Evolutionary conservation across 2,329 filamentous ascomycete genomes (phyloP).

Genomic region (Verticillium nubilum): DNA sequence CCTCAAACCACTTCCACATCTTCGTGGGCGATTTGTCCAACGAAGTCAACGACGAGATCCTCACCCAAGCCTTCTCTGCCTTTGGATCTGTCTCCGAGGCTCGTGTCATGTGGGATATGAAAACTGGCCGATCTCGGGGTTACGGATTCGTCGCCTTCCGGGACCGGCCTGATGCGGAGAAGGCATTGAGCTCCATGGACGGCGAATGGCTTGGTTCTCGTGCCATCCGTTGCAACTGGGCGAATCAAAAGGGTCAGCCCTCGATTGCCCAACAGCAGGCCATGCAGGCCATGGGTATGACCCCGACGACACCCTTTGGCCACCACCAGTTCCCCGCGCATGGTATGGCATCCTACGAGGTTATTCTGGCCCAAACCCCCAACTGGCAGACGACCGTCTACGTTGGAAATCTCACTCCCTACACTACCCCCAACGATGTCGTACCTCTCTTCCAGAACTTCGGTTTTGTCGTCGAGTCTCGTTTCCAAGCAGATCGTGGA

Average conservation of each 20-base stretch:
- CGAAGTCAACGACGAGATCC: conserved; percentile 95
- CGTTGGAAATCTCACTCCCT: conserved; percentile 94
- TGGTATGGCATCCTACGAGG: conserved; percentile 94
- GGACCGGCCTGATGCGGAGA: conserved; percentile 88
- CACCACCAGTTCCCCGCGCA: conserved; percentile 98
- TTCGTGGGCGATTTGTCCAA: conserved; percentile 98
- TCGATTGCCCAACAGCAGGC: conserved; percentile 97
- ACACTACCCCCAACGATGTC: conserved; percentile 93
- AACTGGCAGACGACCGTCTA: conserved; percentile 99
- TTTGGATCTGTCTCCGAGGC: conserved; percentile 96
- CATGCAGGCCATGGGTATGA: conserved; percentile 97
- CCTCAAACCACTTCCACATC: conserved; percentile 97
- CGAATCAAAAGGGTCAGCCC: conserved; percentile 99
- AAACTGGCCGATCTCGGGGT: conserved; percentile 93
- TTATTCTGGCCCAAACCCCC: conserved; percentile 91
- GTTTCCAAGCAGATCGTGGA: conserved; percentile 95
- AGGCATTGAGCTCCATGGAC: conserved; percentile 95
- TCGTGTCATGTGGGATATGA: conserved; percentile 99
- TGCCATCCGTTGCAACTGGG: conserved; percentile 99
- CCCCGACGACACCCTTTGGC: conserved; percentile 90
- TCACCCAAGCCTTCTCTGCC: conserved; percentile 89
- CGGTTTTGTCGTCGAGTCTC: conserved; percentile 92
- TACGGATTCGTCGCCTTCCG: conserved; percentile 98
- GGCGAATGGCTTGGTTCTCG: conserved; percentile 98
- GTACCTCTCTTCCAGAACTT: conserved; percentile 99